Conservation (phyloP, 257 asterid genomes). For the Ophiorrhiza pumila region DNA sequence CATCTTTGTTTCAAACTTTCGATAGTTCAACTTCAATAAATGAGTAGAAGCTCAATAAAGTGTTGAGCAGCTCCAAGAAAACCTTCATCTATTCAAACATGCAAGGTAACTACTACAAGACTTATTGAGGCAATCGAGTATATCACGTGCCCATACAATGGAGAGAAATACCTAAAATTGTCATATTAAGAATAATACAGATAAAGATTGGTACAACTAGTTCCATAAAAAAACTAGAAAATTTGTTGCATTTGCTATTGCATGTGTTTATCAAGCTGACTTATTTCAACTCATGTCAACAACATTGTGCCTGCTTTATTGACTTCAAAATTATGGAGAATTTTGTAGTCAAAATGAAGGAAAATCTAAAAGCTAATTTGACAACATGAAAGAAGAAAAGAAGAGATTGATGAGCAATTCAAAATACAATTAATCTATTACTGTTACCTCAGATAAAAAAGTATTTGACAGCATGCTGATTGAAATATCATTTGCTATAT, state of each 20-base stretch:
- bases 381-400: background rate
- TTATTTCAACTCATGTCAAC: background rate
- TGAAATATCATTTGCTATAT: slow-evolving; percentile 34
- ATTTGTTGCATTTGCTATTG: too few relatives aligned
- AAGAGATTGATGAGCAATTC: slow-evolving; percentile 1
- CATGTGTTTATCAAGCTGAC: background rate
- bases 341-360: background rate
- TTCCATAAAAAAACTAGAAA: background rate
- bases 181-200: background rate
- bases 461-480: slow-evolving; percentile 37
- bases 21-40: background rate
- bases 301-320: background rate
- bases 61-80: background rate
- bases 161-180: background rate
- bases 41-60: background rate
- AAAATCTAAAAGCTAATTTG: background rate
- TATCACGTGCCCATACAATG: background rate
- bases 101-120: background rate
- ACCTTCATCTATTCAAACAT: background rate
- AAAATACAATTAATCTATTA: background rate
- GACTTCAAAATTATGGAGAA: too few relatives aligned
- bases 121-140: background rate
- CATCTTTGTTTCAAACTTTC: too few relatives aligned
- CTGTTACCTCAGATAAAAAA: slow-evolving; percentile 43
- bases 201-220: background rate